phyloP scores from a whole-genome alignment of 768 basidiomycete genomes.

The Boletellus emodensis region DNA sequence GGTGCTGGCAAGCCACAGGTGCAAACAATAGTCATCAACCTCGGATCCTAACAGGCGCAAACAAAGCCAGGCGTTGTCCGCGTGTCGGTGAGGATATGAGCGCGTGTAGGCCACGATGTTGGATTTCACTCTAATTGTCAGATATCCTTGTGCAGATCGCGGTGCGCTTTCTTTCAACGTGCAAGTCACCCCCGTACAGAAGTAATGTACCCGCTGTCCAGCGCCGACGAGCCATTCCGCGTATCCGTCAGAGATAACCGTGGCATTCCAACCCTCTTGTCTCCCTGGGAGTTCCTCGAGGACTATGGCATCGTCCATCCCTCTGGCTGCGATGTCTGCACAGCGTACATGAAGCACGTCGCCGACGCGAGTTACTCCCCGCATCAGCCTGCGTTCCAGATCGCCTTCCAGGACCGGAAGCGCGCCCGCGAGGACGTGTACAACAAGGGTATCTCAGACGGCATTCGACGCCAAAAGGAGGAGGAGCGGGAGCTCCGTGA shows the following conservation, averaged over 20 bases:
- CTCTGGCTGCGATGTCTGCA: constrained; percentile 36
- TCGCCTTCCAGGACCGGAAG: constrained; percentile 38
- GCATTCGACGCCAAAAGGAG: constrained; percentile 38
- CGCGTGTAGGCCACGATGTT: constrained; percentile 3
- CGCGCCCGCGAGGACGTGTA: constrained; percentile 36
- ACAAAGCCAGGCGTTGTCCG: constrained; percentile 29
- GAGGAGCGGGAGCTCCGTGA: constrained; percentile 35
- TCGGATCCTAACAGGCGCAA: constrained; percentile 24
- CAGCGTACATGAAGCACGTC: constrained; percentile 39
- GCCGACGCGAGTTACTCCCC: constrained; percentile 37
- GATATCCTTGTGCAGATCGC: not conserved
- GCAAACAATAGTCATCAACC: constrained; percentile 19
- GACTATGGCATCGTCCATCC: constrained; percentile 39
- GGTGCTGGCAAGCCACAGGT: constrained; percentile 26
- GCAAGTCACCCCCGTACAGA: constrained; percentile 2
- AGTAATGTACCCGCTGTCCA: constrained; percentile 32
- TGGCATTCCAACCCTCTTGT: constrained; percentile 31
- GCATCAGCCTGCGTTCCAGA: constrained; percentile 37
- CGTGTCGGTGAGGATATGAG: constrained; percentile 32
- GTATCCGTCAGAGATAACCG: constrained; percentile 27
- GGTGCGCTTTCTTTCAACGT: no score
- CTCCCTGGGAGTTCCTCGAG: constrained; percentile 39
- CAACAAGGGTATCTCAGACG: constrained; percentile 39
- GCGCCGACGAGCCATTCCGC: constrained; percentile 31
- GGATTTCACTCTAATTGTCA: not conserved